Evolutionary conservation across 164 flowering plant species (phyloP).

Genomic region (Dillenia turbinata): DNA sequence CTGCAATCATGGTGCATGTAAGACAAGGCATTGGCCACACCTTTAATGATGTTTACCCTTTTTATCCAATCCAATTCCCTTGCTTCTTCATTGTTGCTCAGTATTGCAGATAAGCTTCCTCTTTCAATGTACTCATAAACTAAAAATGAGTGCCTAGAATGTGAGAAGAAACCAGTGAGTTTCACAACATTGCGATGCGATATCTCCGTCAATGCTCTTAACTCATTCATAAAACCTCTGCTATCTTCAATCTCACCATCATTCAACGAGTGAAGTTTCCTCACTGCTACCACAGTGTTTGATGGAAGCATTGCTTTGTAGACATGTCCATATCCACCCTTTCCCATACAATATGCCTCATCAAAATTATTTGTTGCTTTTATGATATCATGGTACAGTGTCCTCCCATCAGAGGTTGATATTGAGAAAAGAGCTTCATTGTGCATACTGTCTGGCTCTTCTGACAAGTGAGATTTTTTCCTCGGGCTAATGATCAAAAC

Average conservation of each 20-base stretch:
- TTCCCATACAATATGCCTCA: constrained; percentile 3
- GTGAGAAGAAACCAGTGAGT: neutral
- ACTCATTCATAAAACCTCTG: neutral
- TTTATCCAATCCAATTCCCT: no score
- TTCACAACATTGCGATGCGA: neutral
- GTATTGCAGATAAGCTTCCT: no score
- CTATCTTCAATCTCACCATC: neutral
- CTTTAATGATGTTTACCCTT: neutral
- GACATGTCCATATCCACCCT: constrained; percentile 5
- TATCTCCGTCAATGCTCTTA: no score
- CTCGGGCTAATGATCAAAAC: neutral
- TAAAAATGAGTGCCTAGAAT: neutral
- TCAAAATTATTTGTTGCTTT: neutral
- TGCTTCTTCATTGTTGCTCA: no score
- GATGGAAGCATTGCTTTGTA: constrained; percentile 7
- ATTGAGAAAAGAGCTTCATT: constrained; percentile 1
- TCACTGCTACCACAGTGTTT: constrained; percentile 4
- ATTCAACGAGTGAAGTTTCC: neutral
- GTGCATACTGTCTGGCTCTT: neutral
- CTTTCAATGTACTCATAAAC: no score
- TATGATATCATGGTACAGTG: constrained; percentile 3
- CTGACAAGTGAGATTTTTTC: neutral
- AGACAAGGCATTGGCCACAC: neutral
- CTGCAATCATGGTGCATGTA: no score
- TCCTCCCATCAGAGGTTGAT: constrained; percentile 9